Base-by-base conservation (phyloP, 768 basidiomycete species). In the Hortiboletus campestris region DNA sequence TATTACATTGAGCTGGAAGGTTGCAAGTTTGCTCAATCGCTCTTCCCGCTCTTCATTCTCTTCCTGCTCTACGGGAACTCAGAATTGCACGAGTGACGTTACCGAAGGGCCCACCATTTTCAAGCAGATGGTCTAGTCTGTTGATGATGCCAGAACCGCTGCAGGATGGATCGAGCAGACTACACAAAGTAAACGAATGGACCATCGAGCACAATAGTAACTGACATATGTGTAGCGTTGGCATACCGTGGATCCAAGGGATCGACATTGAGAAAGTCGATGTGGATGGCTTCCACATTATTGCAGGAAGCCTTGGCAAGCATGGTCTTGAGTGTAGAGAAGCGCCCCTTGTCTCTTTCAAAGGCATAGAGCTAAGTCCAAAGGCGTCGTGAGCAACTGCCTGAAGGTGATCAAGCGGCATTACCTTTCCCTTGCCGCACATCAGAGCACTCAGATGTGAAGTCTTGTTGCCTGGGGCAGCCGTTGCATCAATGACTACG, bases 391-490 rank as follows among this genome's bases (percentile, higher is more conserved):
- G 43, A 59, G 50, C 22, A 29, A 22, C 22, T 28, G 9, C 8
- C 28, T 7, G 1, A 17, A 34, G 22, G 7, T 35, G 48, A 34
- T 20, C 7, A 29, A n/a, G 22, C 8, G 1, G 14, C 1, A 10
- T 51, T 51, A 93, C 95, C 73, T 85, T 89, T 64, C 94, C 92
- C 68, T 82, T 80, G 61, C 87, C 88, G 17, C 76, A 68, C 89
- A 98, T 92, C 42, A 98, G 75, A 22, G 94, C 92, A 61, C 91
- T 89, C 22, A 98, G 73, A 71, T 96, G 93, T 9, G 94, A 89
- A 2, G 97, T 98, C 75, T 99, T 99, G 75, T 99, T 99, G 1
- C 97, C 97, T 0, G 97, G 97, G 1, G 97, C 97, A 39, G 94
- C 89, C 12, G 94, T 98, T 13, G 93, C 94, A 71, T 98, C 96